Percentiles rank a stretch among this genome's conserved stretches.
phyloP scores from a whole-genome alignment of 2,329 filamentous ascomycete genomes.

The Penicillium sp. region DNA sequence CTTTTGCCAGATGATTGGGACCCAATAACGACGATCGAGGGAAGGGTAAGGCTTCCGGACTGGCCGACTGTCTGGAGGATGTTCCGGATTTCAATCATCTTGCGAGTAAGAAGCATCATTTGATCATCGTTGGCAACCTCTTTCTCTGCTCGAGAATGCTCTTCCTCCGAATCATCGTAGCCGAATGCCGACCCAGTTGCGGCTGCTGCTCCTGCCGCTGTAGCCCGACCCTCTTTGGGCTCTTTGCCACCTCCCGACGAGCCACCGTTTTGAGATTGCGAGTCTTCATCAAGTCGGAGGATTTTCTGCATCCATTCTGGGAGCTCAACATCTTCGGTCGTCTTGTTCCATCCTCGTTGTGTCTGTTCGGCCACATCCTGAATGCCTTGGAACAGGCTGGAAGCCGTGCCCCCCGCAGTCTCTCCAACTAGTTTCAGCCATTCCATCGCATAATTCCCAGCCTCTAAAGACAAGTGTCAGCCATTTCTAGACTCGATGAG shows the following conservation, averaged over 20 bases:
- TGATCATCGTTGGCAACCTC: constrained; percentile 84
- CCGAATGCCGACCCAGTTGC: constrained; percentile 76
- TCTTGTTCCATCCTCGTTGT: constrained; percentile 74
- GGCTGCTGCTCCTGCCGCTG: constrained; percentile 62
- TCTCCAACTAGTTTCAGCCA: constrained; percentile 72
- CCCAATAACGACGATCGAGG: constrained; percentile 98
- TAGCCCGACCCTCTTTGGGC: constrained; percentile 55
- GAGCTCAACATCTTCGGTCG: constrained; percentile 69
- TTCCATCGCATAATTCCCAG: constrained; percentile 73
- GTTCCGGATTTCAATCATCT: constrained; percentile 98
- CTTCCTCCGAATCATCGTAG: constrained; percentile 64
- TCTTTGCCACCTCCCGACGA: constrained; percentile 45
- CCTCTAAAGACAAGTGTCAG: constrained; percentile 50
- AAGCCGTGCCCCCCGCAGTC: constrained; percentile 65
- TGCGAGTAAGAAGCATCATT: constrained; percentile 98
- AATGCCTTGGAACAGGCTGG: constrained; percentile 66
- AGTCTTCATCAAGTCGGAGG: constrained; percentile 60
- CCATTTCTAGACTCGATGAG: background rate
- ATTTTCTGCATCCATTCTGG: constrained; percentile 79
- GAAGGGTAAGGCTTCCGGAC: constrained; percentile 79
- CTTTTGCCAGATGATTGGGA: constrained; percentile 98
- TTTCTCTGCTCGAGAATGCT: constrained; percentile 59
- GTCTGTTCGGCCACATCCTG: constrained; percentile 77
- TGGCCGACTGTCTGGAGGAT: constrained; percentile 90
- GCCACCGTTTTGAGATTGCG: constrained; percentile 51